Conservation (phyloP, 2,329 filamentous ascomycete species). For the Cercospora brassicicola region DNA sequence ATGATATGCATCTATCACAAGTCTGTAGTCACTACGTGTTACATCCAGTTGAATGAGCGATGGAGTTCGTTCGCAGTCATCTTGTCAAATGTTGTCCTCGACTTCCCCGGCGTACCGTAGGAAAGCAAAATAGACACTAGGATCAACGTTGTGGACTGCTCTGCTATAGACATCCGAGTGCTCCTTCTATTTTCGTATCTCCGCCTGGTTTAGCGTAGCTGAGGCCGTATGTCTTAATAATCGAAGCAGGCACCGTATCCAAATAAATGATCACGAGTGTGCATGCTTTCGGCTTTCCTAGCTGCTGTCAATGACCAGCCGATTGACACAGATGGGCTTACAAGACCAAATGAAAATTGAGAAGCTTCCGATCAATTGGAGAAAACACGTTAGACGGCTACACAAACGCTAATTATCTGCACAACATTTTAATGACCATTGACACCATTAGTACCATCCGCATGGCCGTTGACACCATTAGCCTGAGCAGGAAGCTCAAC, state of each 20-base stretch:
- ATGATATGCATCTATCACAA: not conserved
- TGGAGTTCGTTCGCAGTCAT: not conserved
- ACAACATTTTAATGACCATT: conserved; percentile 2
- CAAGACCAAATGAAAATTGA: not conserved
- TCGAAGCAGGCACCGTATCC: not conserved
- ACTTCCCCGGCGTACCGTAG: not conserved
- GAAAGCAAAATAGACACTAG: not conserved
- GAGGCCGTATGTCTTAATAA: not conserved
- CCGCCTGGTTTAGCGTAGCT: not conserved
- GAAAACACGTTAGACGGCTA: not conserved
- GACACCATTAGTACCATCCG: conserved; percentile 2
- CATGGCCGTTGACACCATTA: not conserved
- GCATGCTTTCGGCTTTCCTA: not conserved
- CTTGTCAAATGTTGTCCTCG: not conserved
- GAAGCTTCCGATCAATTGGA: not conserved
- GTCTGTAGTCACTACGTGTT: not conserved
- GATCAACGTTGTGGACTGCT: not conserved
- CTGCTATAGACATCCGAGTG: not conserved
- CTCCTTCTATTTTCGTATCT: not conserved
- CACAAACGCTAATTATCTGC: not conserved
- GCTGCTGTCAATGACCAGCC: not conserved
- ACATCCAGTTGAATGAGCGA: not conserved
- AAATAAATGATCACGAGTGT: not conserved
- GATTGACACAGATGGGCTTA: not conserved
- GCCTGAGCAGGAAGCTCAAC: not conserved